phyloP scores from a whole-genome alignment of 208 protist genomes.

The Leishmania lainsoni region DNA sequence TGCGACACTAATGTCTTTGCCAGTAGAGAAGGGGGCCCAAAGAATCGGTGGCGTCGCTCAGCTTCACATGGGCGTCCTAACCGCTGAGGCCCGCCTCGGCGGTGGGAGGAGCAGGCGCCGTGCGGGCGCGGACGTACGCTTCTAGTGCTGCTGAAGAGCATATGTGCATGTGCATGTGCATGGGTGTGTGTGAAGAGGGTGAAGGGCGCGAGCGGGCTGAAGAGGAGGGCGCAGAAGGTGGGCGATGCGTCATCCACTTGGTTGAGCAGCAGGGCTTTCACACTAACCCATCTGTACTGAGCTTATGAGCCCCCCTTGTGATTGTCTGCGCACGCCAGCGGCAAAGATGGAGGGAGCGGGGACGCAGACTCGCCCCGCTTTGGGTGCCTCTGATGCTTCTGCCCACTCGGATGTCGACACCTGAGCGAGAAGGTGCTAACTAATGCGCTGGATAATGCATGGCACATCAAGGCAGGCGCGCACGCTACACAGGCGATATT shows the following conservation, averaged over 20 bases:
- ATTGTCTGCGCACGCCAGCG: background rate
- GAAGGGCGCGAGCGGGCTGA: background rate
- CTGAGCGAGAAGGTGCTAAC: background rate
- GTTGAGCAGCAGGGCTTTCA: background rate
- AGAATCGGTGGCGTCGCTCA: background rate
- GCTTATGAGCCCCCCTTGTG: background rate
- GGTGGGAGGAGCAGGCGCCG: background rate
- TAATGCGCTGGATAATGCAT: background rate
- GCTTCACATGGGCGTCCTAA: no score
- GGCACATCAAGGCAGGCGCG: background rate
- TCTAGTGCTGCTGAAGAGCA: no score
- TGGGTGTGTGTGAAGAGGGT: background rate
- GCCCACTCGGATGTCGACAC: background rate
- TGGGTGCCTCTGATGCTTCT: background rate
- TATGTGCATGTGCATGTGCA: constrained; percentile 6
- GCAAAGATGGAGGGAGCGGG: background rate
- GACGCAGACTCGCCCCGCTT: background rate
- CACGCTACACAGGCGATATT: background rate
- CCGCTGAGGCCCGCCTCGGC: background rate
- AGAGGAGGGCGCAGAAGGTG: background rate
- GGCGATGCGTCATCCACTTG: background rate
- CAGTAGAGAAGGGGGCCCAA: background rate
- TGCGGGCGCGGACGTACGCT: no score
- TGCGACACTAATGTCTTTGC: background rate
- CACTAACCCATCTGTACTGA: background rate